These are phyloP conservation scores for Bipolaris victoriae DNA, from an alignment of 2,329 filamentous ascomycete species.

Conservation along the genomic window DNA sequence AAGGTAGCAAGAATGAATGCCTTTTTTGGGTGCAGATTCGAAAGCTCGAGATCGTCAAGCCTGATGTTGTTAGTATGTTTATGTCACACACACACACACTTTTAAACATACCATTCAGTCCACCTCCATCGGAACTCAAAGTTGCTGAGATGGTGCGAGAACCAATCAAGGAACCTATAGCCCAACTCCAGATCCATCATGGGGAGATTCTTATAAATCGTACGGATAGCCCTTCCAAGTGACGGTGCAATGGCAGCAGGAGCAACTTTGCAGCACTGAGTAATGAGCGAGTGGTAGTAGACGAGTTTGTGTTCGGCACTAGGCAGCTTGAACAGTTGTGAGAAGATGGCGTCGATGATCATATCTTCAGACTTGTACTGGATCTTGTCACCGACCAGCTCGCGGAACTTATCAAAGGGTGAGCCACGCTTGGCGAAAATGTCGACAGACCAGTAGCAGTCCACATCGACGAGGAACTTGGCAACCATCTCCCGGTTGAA, in stretches of 20 bases:
- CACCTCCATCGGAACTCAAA: conserved; percentile 99
- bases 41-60: conserved; percentile 79
- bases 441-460: conserved; percentile 88
- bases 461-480: conserved; percentile 88
- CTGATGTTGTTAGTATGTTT: conserved; percentile 45
- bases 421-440: conserved; percentile 95
- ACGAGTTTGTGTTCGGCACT: conserved; percentile 89
- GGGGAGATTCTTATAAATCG: conserved; percentile 81
- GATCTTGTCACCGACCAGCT: conserved; percentile 67
- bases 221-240: conserved; percentile 89
- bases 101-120: conserved; percentile 78
- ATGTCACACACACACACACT: too few species aligned
- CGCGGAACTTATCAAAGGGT: conserved; percentile 84
- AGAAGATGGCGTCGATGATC: conserved; percentile 96
- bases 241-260: conserved; percentile 96
- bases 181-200: conserved; percentile 85
- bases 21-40: conserved; percentile 82
- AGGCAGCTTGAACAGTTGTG: conserved; percentile 88
- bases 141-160: conserved; percentile 95
- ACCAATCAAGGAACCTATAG: conserved; percentile 95
- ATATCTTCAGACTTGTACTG: conserved; percentile 99
- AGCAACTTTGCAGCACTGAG: conserved; percentile 93
- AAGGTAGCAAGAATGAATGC: conserved; percentile 89
- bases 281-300: conserved; percentile 94
- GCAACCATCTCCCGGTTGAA: conserved; percentile 89